phyloP scores from a whole-genome alignment of 2,329 filamentous ascomycete species.

The Incumbomyces delicatus region DNA sequence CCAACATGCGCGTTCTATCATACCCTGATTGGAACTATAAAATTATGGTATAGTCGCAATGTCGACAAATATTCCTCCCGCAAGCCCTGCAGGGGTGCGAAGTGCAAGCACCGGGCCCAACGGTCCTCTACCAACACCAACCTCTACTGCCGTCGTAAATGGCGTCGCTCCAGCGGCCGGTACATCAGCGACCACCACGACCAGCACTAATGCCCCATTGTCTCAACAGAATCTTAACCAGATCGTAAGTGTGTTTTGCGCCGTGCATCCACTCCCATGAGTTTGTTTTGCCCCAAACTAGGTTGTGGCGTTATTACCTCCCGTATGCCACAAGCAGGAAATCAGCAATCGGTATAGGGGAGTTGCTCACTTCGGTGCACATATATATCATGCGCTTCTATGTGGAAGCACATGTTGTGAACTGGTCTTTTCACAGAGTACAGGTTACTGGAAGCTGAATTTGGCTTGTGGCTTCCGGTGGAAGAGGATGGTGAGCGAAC shows the following conservation, averaged over 20 bases:
- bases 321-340: neutral
- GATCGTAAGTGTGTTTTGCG: slow-evolving; percentile 58
- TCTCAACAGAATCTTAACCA: slow-evolving; percentile 89
- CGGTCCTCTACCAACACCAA: slow-evolving; percentile 36
- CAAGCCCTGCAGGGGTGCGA: slow-evolving; percentile 37
- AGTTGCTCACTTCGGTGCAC: no score
- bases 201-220: slow-evolving; percentile 36
- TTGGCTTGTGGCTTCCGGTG: no score
- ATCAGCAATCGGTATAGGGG: no score
- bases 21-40: neutral
- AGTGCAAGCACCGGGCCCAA: slow-evolving; percentile 40
- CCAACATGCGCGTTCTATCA: neutral
- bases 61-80: slow-evolving; percentile 32
- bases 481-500: no score
- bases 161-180: slow-evolving; percentile 10
- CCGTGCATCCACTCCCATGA: neutral
- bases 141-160: slow-evolving; percentile 15
- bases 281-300: neutral
- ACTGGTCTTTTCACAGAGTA: no score
- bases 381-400: no score
- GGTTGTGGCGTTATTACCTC: neutral
- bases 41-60: neutral
- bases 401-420: no score
- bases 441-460: no score
- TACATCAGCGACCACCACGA: slow-evolving; percentile 20